These are phyloP conservation scores for Fistulifera solaris DNA, from an alignment of 108 stramenopile species.

Conservation along the genomic window DNA sequence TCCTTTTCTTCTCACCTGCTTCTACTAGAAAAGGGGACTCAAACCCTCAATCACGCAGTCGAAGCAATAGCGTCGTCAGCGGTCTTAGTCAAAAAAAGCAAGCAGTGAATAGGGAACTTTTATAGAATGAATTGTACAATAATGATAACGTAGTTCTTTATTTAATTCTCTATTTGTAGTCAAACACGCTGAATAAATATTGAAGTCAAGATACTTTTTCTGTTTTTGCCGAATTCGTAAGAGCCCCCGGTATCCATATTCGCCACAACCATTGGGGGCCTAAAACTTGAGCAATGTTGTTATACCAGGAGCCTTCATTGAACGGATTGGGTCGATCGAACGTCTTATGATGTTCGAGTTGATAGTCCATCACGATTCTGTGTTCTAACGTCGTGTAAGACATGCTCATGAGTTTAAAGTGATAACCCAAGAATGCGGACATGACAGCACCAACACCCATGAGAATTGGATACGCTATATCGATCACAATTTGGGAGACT, in stretches of 20 bases:
- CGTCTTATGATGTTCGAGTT: not conserved
- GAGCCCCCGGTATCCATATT: too few species aligned
- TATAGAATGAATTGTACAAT: not conserved
- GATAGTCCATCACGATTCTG: slow-evolving; percentile 22
- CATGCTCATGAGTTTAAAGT: slow-evolving; percentile 22
- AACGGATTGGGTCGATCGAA: slow-evolving; percentile 19
- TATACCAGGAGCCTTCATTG: slow-evolving; percentile 8
- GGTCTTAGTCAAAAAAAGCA: slow-evolving; percentile 13
- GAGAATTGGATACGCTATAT: slow-evolving; percentile 38
- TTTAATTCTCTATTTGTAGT: not conserved
- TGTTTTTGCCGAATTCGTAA: not conserved
- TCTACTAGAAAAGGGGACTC: slow-evolving; percentile 19
- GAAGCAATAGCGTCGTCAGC: slow-evolving; percentile 70
- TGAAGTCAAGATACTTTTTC: not conserved
- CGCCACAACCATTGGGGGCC: slow-evolving; percentile 3
- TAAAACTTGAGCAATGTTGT: not conserved
- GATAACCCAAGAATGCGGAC: slow-evolving; percentile 24
- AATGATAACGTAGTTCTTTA: slow-evolving; percentile 6
- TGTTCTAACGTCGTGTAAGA: slow-evolving; percentile 43
- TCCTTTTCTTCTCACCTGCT: slow-evolving; percentile 43
- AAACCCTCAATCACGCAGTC: slow-evolving; percentile 34
- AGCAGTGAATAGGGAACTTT: slow-evolving; percentile 10
- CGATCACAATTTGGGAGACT: slow-evolving; percentile 14
- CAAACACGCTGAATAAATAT: too few species aligned
- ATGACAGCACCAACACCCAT: slow-evolving; percentile 20